Evolutionary conservation across 2,329 filamentous ascomycete species (phyloP).

Genomic region (Aspergillus viridinutans): DNA sequence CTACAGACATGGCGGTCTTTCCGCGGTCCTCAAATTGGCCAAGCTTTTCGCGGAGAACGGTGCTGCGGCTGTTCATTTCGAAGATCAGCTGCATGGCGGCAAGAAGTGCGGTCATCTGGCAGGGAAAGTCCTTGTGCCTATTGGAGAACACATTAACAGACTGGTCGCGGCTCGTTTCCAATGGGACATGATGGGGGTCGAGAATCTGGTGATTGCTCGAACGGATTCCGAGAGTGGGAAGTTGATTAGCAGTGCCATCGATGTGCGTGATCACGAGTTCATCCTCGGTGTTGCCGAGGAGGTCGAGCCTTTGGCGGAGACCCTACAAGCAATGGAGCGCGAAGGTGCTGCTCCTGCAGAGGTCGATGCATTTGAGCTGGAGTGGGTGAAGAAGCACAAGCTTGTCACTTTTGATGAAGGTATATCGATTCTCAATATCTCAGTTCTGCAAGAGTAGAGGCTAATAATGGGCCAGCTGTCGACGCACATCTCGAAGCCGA

Average conservation of each 20-base stretch:
- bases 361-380: constrained; percentile 79
- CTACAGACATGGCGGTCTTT: constrained; percentile 75
- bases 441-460: neutral
- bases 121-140: constrained; percentile 90
- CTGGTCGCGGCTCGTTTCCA: constrained; percentile 89
- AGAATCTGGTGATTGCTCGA: constrained; percentile 90
- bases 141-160: constrained; percentile 94
- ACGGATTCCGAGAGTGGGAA: constrained; percentile 94
- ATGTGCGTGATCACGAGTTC: constrained; percentile 93
- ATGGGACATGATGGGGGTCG: constrained; percentile 96
- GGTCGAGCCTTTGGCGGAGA: constrained; percentile 79
- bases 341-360: constrained; percentile 71
- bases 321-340: constrained; percentile 83
- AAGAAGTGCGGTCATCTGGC: constrained; percentile 98
- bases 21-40: constrained; percentile 89
- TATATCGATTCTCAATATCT: constrained; percentile 15
- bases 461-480: constrained; percentile 52
- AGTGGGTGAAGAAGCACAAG: constrained; percentile 82
- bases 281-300: constrained; percentile 81
- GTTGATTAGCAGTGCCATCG: constrained; percentile 83
- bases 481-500: constrained; percentile 67
- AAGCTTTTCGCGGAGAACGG: constrained; percentile 98
- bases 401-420: constrained; percentile 87
- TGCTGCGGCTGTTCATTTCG: constrained; percentile 92
- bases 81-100: constrained; percentile 94